These are phyloP conservation scores for Boletus fagicola DNA, from an alignment of 768 basidiomycete genomes.

Conservation along the genomic window DNA sequence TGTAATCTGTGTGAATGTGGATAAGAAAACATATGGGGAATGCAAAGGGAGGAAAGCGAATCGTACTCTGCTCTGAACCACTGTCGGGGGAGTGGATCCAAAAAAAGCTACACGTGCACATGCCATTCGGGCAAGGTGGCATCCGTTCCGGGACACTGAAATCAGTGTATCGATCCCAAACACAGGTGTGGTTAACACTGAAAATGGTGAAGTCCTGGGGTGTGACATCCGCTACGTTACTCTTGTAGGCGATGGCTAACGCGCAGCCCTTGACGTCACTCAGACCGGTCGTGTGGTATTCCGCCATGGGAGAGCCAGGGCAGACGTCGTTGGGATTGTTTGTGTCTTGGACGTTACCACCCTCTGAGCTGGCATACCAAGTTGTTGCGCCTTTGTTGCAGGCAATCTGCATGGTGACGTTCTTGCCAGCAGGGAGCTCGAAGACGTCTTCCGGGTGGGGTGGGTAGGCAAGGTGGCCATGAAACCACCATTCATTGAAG, in stretches of 20 bases:
- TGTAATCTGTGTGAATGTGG: slow-evolving; percentile 48
- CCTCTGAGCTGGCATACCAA: slow-evolving; percentile 50
- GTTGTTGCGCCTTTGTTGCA: slow-evolving; percentile 63
- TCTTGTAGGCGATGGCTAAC: slow-evolving; percentile 76
- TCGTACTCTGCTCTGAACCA: slow-evolving; percentile 63
- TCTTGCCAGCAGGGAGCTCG: slow-evolving; percentile 56
- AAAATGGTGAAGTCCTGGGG: slow-evolving; percentile 73
- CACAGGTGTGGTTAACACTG: slow-evolving; percentile 73
- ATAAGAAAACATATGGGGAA: background rate
- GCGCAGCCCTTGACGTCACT: slow-evolving; percentile 62
- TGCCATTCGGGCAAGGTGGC: slow-evolving; percentile 64
- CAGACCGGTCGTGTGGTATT: slow-evolving; percentile 56
- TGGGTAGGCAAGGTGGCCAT: slow-evolving; percentile 55
- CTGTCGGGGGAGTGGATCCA: slow-evolving; percentile 66
- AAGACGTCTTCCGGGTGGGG: slow-evolving; percentile 58
- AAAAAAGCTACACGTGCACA: slow-evolving; percentile 70
- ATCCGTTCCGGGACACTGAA: slow-evolving; percentile 66
- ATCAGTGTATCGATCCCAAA: slow-evolving; percentile 67
- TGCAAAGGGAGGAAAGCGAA: background rate
- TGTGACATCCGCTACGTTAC: slow-evolving; percentile 50
- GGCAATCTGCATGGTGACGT: slow-evolving; percentile 51
- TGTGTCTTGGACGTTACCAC: slow-evolving; percentile 50
- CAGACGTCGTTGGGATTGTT: slow-evolving; percentile 52
- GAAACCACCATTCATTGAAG: slow-evolving; percentile 58
- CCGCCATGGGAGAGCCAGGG: slow-evolving; percentile 41